Percentiles rank a stretch among this genome's conserved stretches.
Evolutionary conservation across 1,284 basidiomycete genomes (phyloP).

Genomic region (Fomitopsis betulina): DNA sequence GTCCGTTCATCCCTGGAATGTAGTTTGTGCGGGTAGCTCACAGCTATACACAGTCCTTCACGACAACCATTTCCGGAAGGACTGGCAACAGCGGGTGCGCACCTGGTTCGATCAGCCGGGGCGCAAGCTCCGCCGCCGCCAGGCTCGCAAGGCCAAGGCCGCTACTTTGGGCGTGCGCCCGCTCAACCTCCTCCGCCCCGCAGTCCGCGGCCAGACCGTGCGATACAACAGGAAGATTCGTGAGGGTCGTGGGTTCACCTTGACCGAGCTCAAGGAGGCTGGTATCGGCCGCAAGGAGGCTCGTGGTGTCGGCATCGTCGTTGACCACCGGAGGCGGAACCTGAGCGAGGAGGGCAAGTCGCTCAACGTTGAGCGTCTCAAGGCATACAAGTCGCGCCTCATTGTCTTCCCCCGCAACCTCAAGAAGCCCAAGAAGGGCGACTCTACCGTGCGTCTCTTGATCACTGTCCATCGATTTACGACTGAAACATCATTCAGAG

Average conservation of each 20-base stretch:
- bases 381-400: slow-evolving; percentile 86
- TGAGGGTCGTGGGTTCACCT: slow-evolving; percentile 96
- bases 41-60: slow-evolving; percentile 62
- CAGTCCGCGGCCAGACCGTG: slow-evolving; percentile 94
- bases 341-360: slow-evolving; percentile 96
- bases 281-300: slow-evolving; percentile 96
- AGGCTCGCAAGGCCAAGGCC: slow-evolving; percentile 90
- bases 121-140: slow-evolving; percentile 94
- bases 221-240: slow-evolving; percentile 99
- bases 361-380: slow-evolving; percentile 92
- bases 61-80: slow-evolving; percentile 97
- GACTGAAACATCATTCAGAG: slow-evolving; percentile 41
- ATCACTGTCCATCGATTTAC: background rate
- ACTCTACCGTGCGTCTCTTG: slow-evolving; percentile 69
- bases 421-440: slow-evolving; percentile 93
- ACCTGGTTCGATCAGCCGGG: slow-evolving; percentile 99
- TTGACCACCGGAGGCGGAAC: slow-evolving; percentile 97
- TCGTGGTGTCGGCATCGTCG: slow-evolving; percentile 88
- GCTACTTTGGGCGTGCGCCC: slow-evolving; percentile 91
- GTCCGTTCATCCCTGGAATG: slow-evolving; percentile 35
- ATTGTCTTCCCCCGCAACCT: slow-evolving; percentile 96
- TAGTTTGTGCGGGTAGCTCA: background rate
- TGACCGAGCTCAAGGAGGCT: slow-evolving; percentile 92
- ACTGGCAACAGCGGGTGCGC: slow-evolving; percentile 93
- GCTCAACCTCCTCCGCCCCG: slow-evolving; percentile 89